phyloP scores from a whole-genome alignment of 352 stramenopile genomes.

The Nothophytophthora sp. region DNA sequence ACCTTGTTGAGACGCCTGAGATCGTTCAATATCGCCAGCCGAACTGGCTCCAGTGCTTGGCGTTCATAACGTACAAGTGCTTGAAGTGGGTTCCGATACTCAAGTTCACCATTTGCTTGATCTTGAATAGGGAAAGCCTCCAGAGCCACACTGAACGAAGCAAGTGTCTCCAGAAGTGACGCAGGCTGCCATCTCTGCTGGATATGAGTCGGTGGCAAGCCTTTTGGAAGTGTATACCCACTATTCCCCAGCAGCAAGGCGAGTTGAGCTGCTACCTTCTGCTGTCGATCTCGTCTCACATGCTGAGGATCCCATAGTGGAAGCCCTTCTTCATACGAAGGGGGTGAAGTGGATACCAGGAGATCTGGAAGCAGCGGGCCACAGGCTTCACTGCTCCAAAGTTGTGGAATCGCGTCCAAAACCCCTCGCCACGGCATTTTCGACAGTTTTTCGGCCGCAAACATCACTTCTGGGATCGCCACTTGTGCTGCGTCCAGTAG shows the following conservation, averaged over 20 bases:
- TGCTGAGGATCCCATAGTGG: slow-evolving; percentile 16
- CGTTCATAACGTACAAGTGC: slow-evolving; percentile 27
- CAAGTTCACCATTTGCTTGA: background rate
- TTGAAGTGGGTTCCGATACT: slow-evolving; percentile 32
- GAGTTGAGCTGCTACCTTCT: slow-evolving; percentile 2
- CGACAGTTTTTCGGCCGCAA: slow-evolving; percentile 16
- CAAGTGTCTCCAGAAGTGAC: slow-evolving; percentile 8
- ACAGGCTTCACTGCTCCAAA: slow-evolving; percentile 19
- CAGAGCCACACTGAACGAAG: slow-evolving; percentile 4
- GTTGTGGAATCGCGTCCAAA: slow-evolving; percentile 1
- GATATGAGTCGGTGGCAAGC: background rate
- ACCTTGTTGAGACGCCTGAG: slow-evolving; percentile 29
- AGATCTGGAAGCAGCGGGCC: slow-evolving; percentile 6
- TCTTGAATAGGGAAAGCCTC: background rate
- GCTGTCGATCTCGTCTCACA: slow-evolving; percentile 4
- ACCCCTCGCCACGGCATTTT: slow-evolving; percentile 19
- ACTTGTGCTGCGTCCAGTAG: slow-evolving; percentile 2
- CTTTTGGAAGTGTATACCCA: slow-evolving; percentile 1
- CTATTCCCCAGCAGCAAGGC: slow-evolving; percentile 5
- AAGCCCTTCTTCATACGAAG: background rate
- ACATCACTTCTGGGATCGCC: slow-evolving; percentile 22
- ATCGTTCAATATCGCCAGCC: slow-evolving; percentile 14
- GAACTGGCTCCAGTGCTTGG: slow-evolving; percentile 13
- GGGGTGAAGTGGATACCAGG: background rate
- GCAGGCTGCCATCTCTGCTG: background rate